Base-by-base conservation (phyloP, 768 basidiomycete genomes). In the Infundibulicybe gibba region DNA sequence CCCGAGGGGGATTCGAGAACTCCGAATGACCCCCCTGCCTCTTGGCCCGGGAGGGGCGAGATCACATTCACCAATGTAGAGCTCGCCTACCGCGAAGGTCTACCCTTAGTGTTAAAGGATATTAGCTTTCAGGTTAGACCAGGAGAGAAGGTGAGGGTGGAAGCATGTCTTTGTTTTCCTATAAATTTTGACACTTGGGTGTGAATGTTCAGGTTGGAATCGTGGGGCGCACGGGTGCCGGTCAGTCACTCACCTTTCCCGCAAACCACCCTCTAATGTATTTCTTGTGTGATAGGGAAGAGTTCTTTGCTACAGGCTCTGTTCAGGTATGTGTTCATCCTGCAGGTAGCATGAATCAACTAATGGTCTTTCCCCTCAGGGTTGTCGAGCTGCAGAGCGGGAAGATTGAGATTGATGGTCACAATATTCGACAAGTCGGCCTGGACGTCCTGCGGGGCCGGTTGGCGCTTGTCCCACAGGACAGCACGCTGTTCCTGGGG, bases 401-500 rank as follows among this genome's bases (percentile, higher is more conserved):
- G 0, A 60, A 58, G 16, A 81, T 91, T 47, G 62, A 69, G 32
- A 78, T 85, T 40, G 83, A 85, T 51, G 78, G 76, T 2, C 57
- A 61, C 21, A 72, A 87, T 54, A 80, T 77, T 49, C 61, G 61
- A 16, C 58, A 67, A 12, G 66, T 87, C 19, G 83, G 81, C 0
- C 67, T 88, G 6, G 74, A 79, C 48, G 70, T 58, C 13, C 66
- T 85, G 1, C 71, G 83, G 4, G 61, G 64, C 17, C 68, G 75
- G 14, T 61, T 88, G 3, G 79, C 84, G 3, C 72, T 88, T 34
- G 85, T 90, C 11, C 87, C 86, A 1, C 87, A 87, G 61, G 80
- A 84, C 39, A 69, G 67, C 14, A 71, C 75, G 13, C 58, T 83
- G n/a, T 84, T 81, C 59, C 51, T 72, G 10, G 76, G 76, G 1